Base-by-base conservation (phyloP, 202 grass and related monocot genomes). In the Panicum hallii region DNA sequence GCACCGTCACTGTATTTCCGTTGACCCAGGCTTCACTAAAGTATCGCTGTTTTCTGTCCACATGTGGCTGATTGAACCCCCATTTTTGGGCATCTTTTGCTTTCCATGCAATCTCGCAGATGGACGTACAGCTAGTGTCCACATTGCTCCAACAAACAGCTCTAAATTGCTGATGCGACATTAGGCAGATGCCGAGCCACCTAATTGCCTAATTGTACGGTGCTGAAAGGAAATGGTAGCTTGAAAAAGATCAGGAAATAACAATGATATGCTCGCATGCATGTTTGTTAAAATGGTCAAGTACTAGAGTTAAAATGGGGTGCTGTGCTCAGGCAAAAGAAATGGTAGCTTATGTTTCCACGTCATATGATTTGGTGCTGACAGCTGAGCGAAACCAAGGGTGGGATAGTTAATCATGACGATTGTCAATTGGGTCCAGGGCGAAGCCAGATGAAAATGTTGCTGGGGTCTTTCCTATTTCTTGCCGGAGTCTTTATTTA, bases 1-100 rank as follows among this genome's bases (percentile, higher is more conserved):
- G 48, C 77, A 82, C 77, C 83, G 67, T 55, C 65, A 70, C 72
- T 74, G 78, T 65, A 71, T 72, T 65, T 57, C 6, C 30, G 73
- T 83, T 78, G 83, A 86, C 74, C 22, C 1, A 23, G 42, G 43
- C 67, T 8, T 68, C 32, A 2, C 58, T 70, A 63, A 83, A 79
- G 5, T 69, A 22, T 3, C n/a, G 41, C 34, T 19, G 8, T 1
- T 48, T 60, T 22, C 1, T 68, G 62, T 78, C 61, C 43, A 62
- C 84, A 46, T 68, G 83, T 53, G 22, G 23, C 28, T 53, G 73
- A 14, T 69, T 60, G 30, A 11, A 0, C 11, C 81, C 81, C 64
- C 49, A 13, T 52, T 72, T 77, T 52, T 79, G 68, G 61, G 60
- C 79, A 30, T 62, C 68, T 74, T 46, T 86, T 58, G 67, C 63